These are phyloP conservation scores for Solanum medicagineum DNA, from an alignment of 257 asterid genomes.

Conservation along the genomic window DNA sequence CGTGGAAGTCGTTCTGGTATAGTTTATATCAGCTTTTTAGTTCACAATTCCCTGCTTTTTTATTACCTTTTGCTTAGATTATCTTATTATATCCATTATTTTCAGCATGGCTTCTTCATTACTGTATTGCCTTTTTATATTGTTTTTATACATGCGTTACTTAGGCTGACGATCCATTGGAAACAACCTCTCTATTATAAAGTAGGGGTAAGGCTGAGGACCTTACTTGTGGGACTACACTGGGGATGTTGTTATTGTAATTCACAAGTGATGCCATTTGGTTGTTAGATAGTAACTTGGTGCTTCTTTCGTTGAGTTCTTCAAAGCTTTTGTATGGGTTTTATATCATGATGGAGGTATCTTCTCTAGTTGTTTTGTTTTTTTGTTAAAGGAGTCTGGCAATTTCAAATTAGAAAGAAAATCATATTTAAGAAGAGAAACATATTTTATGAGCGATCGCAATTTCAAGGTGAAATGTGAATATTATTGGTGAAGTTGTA, in stretches of 20 bases:
- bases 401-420: not conserved
- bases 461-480: not conserved
- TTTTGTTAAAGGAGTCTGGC: not conserved
- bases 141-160: not conserved
- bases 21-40: not conserved
- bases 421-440: not conserved
- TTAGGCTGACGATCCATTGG: not conserved
- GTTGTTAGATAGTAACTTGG: not conserved
- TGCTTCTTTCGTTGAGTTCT: not conserved
- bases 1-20: conserved; percentile 58
- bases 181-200: not conserved
- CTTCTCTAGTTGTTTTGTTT: not conserved
- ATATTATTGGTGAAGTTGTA: not conserved
- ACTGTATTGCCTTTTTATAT: not conserved
- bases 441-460: not conserved
- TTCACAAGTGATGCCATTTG: not conserved
- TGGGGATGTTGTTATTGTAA: not conserved
- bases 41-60: not conserved
- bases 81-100: not conserved
- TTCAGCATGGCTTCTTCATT: not conserved
- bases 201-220: not conserved
- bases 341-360: not conserved
- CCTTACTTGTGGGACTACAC: not conserved
- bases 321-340: not conserved
- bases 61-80: not conserved